Conservation (phyloP, 108 stramenopile genomes). For the Aurantiochytrium sp. region DNA sequence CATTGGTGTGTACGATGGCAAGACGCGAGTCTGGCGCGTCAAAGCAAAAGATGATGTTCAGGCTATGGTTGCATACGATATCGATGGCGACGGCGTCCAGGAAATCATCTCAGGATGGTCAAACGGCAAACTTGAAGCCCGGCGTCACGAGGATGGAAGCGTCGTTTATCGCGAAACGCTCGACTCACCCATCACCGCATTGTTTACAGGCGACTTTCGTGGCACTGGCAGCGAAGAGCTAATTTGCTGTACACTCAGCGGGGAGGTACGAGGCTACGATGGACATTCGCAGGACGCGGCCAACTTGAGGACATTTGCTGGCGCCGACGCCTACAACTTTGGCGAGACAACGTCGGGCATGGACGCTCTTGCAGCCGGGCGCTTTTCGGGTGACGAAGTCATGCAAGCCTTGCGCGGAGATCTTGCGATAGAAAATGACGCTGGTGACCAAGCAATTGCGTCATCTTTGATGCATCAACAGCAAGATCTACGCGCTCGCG, state of each 20-base stretch:
- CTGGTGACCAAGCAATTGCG: neutral
- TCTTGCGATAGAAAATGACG: neutral
- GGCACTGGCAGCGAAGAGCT: slow-evolving; percentile 20
- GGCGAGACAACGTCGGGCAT: neutral
- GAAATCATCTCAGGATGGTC: slow-evolving; percentile 50
- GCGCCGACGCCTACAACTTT: neutral
- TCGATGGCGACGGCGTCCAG: slow-evolving; percentile 42
- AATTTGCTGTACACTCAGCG: slow-evolving; percentile 21
- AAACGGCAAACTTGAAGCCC: slow-evolving; percentile 35
- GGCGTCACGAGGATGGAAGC: slow-evolving; percentile 12
- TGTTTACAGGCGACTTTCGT: slow-evolving; percentile 30
- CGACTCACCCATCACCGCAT: neutral
- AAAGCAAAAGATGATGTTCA: slow-evolving; percentile 41
- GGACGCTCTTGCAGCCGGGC: neutral
- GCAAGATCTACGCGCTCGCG: no score
- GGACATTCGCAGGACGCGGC: neutral
- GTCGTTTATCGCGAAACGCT: slow-evolving; percentile 26
- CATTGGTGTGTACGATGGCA: slow-evolving; percentile 46
- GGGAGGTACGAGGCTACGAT: slow-evolving; percentile 40
- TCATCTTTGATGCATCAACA: no score
- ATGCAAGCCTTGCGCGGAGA: neutral
- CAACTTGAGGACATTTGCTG: no score
- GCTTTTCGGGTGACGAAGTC: neutral
- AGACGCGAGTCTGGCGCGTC: slow-evolving; percentile 48
- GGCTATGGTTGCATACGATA: slow-evolving; percentile 34